These are phyloP conservation scores for Yarrowia osloensis DNA, from an alignment of 805 yeast species.

Conservation along the genomic window DNA sequence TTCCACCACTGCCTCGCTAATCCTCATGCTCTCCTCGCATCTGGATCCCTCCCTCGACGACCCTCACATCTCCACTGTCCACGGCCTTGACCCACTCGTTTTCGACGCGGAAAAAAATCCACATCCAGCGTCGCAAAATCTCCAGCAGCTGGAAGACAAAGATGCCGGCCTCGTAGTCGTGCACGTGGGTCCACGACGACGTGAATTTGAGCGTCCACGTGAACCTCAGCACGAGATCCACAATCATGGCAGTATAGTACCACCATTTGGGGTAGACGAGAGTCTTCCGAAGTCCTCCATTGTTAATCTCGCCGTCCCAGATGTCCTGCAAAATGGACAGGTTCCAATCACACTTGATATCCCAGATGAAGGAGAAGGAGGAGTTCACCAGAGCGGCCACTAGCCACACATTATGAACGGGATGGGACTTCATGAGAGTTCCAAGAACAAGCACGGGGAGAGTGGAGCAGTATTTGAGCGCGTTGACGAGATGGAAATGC, in stretches of 20 bases:
- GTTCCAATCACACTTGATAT: conserved; percentile 85
- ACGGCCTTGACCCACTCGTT: conserved; percentile 55
- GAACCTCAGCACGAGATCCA: conserved; percentile 70
- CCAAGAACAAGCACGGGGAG: conserved; percentile 53
- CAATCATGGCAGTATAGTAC: conserved; percentile 58
- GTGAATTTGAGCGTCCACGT: conserved; percentile 69
- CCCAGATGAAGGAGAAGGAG: conserved; percentile 84
- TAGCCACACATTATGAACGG: conserved; percentile 39
- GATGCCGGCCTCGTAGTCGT: conserved; percentile 55
- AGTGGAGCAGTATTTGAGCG: conserved; percentile 71
- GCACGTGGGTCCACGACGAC: conserved; percentile 41
- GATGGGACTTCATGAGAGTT: conserved; percentile 36
- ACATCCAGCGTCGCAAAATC: conserved; percentile 78
- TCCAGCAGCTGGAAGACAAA: conserved; percentile 73
- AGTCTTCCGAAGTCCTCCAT: conserved; percentile 39
- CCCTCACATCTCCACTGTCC: neutral
- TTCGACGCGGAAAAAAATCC: conserved; percentile 86
- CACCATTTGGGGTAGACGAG: conserved; percentile 40
- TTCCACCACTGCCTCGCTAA: neutral
- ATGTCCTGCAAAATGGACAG: conserved; percentile 52
- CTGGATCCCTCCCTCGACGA: conserved; percentile 5
- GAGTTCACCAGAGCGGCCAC: conserved; percentile 63
- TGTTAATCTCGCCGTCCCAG: conserved; percentile 30
- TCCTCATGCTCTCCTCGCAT: conserved; percentile 24
- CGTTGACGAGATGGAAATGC: conserved; percentile 63